A percentile compares a stretch with the other conserved stretches of the same genome.
phyloP scores from a whole-genome alignment of 2,329 filamentous ascomycete genomes.

The Aspergillus sp. region DNA sequence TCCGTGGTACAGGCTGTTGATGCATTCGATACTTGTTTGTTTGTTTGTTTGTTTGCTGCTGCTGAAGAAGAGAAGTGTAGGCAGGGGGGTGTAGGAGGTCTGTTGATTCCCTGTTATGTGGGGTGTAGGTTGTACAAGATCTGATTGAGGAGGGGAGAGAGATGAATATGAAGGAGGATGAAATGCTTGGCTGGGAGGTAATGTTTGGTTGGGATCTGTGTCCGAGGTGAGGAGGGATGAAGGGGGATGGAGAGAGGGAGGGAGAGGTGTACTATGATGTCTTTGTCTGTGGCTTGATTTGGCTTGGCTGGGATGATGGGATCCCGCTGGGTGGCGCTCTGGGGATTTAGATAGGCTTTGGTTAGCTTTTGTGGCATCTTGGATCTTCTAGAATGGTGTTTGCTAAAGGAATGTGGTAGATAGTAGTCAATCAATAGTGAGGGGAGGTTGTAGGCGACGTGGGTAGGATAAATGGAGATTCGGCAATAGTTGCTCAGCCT shows the following conservation, averaged over 20 bases:
- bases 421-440: too few species aligned
- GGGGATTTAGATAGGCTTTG: too few species aligned
- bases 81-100: constrained; percentile 28
- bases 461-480: too few species aligned
- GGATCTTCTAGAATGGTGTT: too few species aligned
- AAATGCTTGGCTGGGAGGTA: too few species aligned
- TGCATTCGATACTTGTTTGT: constrained; percentile 31
- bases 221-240: constrained; percentile 23
- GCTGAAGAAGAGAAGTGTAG: constrained; percentile 9
- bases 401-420: too few species aligned
- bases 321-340: too few species aligned
- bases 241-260: constrained; percentile 17
- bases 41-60: constrained; percentile 10
- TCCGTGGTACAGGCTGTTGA: constrained; percentile 28
- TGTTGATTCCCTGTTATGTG: constrained; percentile 31
- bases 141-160: constrained; percentile 39
- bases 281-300: constrained; percentile 2
- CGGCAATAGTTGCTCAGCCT: too few species aligned
- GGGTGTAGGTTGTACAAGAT: constrained; percentile 37
- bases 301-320: constrained; percentile 20
- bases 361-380: too few species aligned
- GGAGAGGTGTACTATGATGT: background rate
- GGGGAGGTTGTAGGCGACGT: too few species aligned
- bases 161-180: constrained; percentile 19
- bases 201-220: background rate